Base-by-base conservation (phyloP, 2,329 filamentous ascomycete genomes). In the Ophiostoma ulmi region DNA sequence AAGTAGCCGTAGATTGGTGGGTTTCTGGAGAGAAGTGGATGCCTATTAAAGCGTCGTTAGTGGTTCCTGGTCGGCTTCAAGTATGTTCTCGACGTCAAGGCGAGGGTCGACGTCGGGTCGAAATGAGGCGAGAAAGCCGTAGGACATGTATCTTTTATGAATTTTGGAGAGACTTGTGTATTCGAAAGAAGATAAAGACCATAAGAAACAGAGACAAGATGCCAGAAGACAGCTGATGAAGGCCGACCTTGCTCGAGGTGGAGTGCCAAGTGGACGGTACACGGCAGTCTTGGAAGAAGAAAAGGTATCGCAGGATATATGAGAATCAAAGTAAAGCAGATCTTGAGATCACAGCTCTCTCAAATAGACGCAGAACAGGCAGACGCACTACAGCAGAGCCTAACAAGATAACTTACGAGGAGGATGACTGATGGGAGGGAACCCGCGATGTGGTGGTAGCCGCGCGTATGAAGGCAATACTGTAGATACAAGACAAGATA, bases 11-110 rank as follows among this genome's bases (percentile, higher is more conserved):
- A 67, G 65, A 67, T 67, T 67, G 65, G 65, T 67, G 65, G 65
- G 36, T 67, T 67, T 67, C 39, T 48, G 22, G 65, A 41, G 35
- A 36, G 36, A 67, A 44, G 70, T 71, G 70, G 70, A 44, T 69
- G 70, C 67, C 70, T 71, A 65, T 61, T 41, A 35, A 58, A 31
- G 31, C 26, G 63, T 22, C 36, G 17, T 39, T 65, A 39, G 35
- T 65, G 63, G 35, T 58, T 63, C 26, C 58, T 35, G 58, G 13
- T 63, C 58, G 58, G 58, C 58, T 63, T 63, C 14, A n/a, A 58
- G n/a, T 63, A 22, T 35, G 36, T 11, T 13, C 17, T 39, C 61
- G 35, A 64, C 22, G 61, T 38, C 52, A 58, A 17, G 61, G 31
- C 14, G 31, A 36, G 31, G 13, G 26, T 36, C 17, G 61, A 13